Evolutionary conservation across 176 grass and related monocot species (phyloP).

Genomic region (Rhynchospora tenuis): DNA sequence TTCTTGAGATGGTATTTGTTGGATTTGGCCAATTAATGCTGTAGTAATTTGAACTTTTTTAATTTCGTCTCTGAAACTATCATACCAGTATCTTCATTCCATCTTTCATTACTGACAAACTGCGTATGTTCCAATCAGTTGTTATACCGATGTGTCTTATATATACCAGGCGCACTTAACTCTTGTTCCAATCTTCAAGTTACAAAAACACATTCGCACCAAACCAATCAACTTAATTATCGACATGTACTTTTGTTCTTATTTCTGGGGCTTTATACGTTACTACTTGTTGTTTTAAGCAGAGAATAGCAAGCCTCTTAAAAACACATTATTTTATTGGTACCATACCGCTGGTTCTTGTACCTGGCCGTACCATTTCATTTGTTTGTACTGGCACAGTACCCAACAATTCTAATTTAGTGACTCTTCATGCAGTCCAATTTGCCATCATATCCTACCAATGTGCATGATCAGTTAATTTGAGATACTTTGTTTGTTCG

Average conservation of each 20-base stretch:
- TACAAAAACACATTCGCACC: background rate
- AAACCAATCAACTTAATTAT: background rate
- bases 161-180: background rate
- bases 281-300: background rate
- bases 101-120: background rate
- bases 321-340: background rate
- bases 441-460: background rate
- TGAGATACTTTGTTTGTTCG: background rate
- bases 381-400: background rate
- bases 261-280: background rate
- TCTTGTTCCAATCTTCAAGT: background rate
- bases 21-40: background rate
- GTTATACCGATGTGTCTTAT: background rate
- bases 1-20: background rate
- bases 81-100: background rate
- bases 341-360: background rate
- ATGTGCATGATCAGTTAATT: background rate
- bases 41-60: background rate
- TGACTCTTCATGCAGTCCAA: background rate
- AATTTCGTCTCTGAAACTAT: background rate
- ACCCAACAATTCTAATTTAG: background rate
- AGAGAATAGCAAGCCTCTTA: background rate
- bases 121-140: background rate
- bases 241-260: background rate
- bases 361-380: background rate